Percentiles rank a stretch among this genome's conserved stretches.
These are phyloP conservation scores for Xylaria sp. DNA, from an alignment of 2,329 filamentous ascomycete genomes.

Conservation along the genomic window DNA sequence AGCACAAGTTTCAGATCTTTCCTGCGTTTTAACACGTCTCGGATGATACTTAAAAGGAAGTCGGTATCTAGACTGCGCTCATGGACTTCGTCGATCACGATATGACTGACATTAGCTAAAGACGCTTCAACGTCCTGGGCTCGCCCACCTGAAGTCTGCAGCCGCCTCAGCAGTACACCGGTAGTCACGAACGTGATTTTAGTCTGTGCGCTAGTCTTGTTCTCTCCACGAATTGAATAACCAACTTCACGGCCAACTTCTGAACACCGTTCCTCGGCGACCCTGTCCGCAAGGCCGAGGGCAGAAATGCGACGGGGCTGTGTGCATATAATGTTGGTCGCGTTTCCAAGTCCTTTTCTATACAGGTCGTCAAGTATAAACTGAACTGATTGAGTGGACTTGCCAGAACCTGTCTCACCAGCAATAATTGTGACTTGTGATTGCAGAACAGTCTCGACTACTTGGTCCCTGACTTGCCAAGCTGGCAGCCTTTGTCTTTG, in stretches of 20 bases:
- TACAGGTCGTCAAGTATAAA: conserved; percentile 95
- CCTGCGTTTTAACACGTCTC: conserved; percentile 79
- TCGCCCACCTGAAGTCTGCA: conserved; percentile 89
- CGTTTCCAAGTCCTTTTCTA: conserved; percentile 75
- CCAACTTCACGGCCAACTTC: conserved; percentile 88
- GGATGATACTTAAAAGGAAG: conserved; percentile 87
- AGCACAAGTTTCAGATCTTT: conserved; percentile 88
- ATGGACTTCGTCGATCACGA: conserved; percentile 97
- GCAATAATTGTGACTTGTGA: conserved; percentile 96
- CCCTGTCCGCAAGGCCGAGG: conserved; percentile 90
- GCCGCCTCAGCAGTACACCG: conserved; percentile 85
- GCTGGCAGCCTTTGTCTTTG: conserved; percentile 82
- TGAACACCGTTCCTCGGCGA: conserved; percentile 89
- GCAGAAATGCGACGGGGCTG: conserved; percentile 96
- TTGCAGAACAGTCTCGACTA: conserved; percentile 78
- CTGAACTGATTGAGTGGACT: conserved; percentile 96
- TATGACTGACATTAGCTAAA: conserved; percentile 89
- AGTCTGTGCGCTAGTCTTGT: conserved; percentile 76
- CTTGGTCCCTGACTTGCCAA: conserved; percentile 82
- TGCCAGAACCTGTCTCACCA: conserved; percentile 95
- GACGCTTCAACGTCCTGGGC: conserved; percentile 83
- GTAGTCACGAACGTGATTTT: conserved; percentile 97
- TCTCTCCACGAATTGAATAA: conserved; percentile 91
- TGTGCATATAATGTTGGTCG: conserved; percentile 92
- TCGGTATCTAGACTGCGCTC: conserved; percentile 95